Evolutionary conservation across 1,139 yeast species (phyloP), one percentile per base, ranked within the genome.

Genomic region (Sugiyamaella neomexicana): DNA sequence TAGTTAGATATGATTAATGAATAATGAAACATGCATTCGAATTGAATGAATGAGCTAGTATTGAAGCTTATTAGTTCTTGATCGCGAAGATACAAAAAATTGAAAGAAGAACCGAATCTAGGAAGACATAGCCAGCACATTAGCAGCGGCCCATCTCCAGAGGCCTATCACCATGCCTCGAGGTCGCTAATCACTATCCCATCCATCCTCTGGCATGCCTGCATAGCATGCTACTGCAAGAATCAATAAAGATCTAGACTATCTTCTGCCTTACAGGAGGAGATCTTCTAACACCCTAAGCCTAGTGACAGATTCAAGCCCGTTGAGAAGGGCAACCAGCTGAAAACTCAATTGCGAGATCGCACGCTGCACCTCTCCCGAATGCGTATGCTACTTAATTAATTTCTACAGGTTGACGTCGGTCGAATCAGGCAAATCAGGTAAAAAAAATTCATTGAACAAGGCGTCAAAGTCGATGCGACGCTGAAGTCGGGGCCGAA

Each of bases 1-100:
- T 17, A 32, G n/a, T 45, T 32, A 36, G 48, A 32, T 45, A 45
- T 27, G 48, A 32, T 32, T 45, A 45, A 45, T 45, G 49, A 45
- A 45, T 45, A 45, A 45, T 45, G 49, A 36, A n/a, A 7, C 38
- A 34, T 31, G 25, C 25, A 20, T 20, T n/a, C n/a, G n/a, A n/a
- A n/a, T n/a, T n/a, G 25, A 20, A 20, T 20, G n/a, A n/a, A 20
- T 20, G 25, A 29, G 34, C 7, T 29, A 29, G 7, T 29, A 29
- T 29, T 29, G 34, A 29, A 29, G 34, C 7, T 29, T 5, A 29
- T 20, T 20, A n/a, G n/a, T n/a, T n/a, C n/a, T n/a, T n/a, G n/a
- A n/a, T n/a, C n/a, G n/a, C n/a, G n/a, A n/a, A n/a, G n/a, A n/a
- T n/a, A n/a, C n/a, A n/a, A n/a, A n/a, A n/a, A n/a, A n/a, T n/a